Evolutionary conservation across 305 asterid species (phyloP), one percentile per base, ranked within the genome.

Genomic region (Fraxinus paxiana): DNA sequence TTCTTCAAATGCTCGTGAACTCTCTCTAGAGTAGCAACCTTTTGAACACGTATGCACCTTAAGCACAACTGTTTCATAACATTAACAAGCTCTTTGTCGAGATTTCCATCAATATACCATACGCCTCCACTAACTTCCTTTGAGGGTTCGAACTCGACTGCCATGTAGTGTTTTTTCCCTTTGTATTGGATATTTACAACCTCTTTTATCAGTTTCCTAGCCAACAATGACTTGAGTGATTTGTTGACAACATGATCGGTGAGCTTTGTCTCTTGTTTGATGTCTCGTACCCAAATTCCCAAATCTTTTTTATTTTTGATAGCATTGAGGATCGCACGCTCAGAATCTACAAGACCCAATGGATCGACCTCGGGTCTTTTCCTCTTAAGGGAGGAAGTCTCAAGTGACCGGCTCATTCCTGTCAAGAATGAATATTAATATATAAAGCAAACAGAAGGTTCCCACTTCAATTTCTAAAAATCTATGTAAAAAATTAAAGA

Each of bases 141-240:
- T 2, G 92, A 90, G 17, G 95, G 93, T 79, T 93, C 92, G 24
- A 86, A 88, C 79, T 91, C 94, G 1, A 38, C 83, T 2, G 88
- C 92, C 86, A 93, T 88, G 90, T 87, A 92, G 86, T 59, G 85
- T 70, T 86, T 87, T 34, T 75, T 86, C 1, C 82, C 84, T 87
- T 88, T 93, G 63, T 84, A 85, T 69, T 89, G 87, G 61, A 89
- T 81, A 89, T 89, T 90, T 5, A 67, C 79, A n/a, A 93, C 93
- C 71, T 83, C 90, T 81, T 90, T 93, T 37, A 90, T 90, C 84
- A 89, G 73, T 0, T 80, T 84, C 54, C 84, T 85, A 0, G 56
- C 33, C 34, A 80, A 0, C 75, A 93, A 84, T 0, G 89, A 85
- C 78, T 82, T 86, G 81, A 91, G 73, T 10, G 88, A 81, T 79